A percentile compares a stretch with the other conserved stretches of the same genome.
Evolutionary conservation across 192 early-diverging fungal genomes (phyloP).

Genomic region (Allomyces macrogynus): DNA sequence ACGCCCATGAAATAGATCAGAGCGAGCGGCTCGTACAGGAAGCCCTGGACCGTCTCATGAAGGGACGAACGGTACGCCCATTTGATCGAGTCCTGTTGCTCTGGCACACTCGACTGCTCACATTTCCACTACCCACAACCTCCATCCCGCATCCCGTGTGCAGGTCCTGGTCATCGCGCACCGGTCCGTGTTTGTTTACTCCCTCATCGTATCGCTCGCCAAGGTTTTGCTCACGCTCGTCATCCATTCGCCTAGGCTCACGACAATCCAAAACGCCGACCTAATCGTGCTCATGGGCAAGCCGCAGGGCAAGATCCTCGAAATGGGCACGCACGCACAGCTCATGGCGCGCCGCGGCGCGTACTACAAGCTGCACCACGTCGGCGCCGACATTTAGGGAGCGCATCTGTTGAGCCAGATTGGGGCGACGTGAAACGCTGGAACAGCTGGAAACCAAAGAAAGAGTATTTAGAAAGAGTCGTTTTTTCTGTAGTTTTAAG

Average conservation of each 20-base stretch:
- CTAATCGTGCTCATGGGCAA: constrained; percentile 16
- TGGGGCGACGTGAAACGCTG: too few relatives aligned
- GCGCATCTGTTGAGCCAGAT: too few relatives aligned
- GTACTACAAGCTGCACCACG: constrained; percentile 14
- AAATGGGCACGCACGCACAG: constrained; percentile 21
- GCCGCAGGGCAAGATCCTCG: constrained; percentile 22
- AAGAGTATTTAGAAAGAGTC: too few relatives aligned
- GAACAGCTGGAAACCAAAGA: too few relatives aligned
- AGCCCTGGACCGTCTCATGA: constrained; percentile 4
- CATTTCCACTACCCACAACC: too few relatives aligned
- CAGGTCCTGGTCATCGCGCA: constrained; percentile 1
- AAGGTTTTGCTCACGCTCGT: constrained; percentile 10
- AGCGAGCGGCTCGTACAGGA: constrained; percentile 6
- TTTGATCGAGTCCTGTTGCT: too few relatives aligned
- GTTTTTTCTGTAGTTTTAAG: too few relatives aligned
- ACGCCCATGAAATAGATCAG: background rate
- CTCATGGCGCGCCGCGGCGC: constrained; percentile 17
- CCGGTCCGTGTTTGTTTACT: constrained; percentile 7
- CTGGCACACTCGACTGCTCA: too few relatives aligned
- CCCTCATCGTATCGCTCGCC: constrained; percentile 16
- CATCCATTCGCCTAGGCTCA: background rate
- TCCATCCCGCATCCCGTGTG: constrained; percentile 15
- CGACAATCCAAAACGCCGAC: background rate
- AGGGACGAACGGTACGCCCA: constrained; percentile 4
- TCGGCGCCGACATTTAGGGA: too few relatives aligned